These are phyloP conservation scores for Alternaria arborescens DNA, from an alignment of 2,329 filamentous ascomycete species.

Conservation along the genomic window DNA sequence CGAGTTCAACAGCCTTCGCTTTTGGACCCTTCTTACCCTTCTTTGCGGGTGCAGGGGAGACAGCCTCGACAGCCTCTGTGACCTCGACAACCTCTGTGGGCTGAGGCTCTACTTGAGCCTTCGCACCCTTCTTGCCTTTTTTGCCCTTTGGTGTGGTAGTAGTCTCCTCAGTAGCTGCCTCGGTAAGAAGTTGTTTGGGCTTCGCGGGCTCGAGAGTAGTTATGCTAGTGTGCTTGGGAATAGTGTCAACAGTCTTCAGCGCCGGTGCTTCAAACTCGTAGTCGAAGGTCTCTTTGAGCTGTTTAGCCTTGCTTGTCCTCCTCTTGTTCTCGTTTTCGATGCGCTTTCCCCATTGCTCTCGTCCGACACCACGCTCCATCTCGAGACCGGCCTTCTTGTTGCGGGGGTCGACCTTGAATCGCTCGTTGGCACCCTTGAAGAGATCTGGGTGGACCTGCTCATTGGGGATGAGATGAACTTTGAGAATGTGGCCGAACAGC, in stretches of 20 bases:
- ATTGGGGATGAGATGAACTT: conserved; percentile 79
- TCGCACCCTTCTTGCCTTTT: conserved; percentile 40
- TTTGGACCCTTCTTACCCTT: conserved; percentile 37
- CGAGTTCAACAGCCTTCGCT: conserved; percentile 21
- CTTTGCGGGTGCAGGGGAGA: conserved; percentile 30
- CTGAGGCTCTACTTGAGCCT: conserved; percentile 12
- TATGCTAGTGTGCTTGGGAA: conserved; percentile 37
- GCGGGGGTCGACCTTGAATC: conserved; percentile 88
- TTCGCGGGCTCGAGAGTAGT: conserved; percentile 35
- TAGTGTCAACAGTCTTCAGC: conserved; percentile 68
- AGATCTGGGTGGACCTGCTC: conserved; percentile 81
- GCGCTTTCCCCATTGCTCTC: conserved; percentile 80
- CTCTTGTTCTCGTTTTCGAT: conserved; percentile 76
- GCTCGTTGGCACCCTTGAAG: conserved; percentile 89
- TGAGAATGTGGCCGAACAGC: conserved; percentile 91
- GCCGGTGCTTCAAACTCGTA: conserved; percentile 82
- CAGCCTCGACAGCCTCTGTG: conserved; percentile 14
- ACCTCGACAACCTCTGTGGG: conserved; percentile 17
- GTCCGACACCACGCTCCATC: conserved; percentile 75
- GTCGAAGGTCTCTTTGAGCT: conserved; percentile 79
- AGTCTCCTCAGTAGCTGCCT: conserved; percentile 33
- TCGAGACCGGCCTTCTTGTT: conserved; percentile 83
- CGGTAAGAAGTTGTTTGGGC: conserved; percentile 37
- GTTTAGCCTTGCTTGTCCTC: conserved; percentile 73
- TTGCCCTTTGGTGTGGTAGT: conserved; percentile 37